Evolutionary conservation across 2,329 filamentous ascomycete species (phyloP).

Genomic region (Ascocoryne sarcoides): DNA sequence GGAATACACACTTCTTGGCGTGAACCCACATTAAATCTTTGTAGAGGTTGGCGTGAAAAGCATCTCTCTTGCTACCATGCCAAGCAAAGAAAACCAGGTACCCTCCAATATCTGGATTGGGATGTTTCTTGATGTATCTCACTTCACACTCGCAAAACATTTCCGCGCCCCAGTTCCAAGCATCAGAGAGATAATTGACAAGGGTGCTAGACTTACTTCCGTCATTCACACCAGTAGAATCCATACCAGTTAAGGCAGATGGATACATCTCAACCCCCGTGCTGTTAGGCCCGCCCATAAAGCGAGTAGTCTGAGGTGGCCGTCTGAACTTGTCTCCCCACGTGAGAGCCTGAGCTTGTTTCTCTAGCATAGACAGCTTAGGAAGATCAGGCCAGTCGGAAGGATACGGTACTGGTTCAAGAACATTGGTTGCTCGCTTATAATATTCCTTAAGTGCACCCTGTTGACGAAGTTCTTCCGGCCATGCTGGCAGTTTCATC

Average conservation of each 20-base stretch:
- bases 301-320: conserved; percentile 54
- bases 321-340: conserved; percentile 44
- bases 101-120: conserved; percentile 36
- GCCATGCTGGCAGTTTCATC: conserved; percentile 48
- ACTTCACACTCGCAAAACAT: conserved; percentile 64
- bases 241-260: conserved; percentile 52
- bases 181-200: conserved; percentile 59
- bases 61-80: conserved; percentile 49
- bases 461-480: conserved; percentile 42
- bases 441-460: conserved; percentile 45
- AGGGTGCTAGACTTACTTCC: conserved; percentile 58
- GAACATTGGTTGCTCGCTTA: conserved; percentile 42
- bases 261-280: conserved; percentile 56
- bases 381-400: conserved; percentile 45
- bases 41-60: conserved; percentile 45
- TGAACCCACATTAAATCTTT: conserved; percentile 59
- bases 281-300: conserved; percentile 50
- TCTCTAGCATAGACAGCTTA: conserved; percentile 49
- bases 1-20: conserved; percentile 55
- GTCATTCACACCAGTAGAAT: conserved; percentile 57
- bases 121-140: conserved; percentile 48
- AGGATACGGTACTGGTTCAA: conserved; percentile 52
- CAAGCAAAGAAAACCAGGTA: conserved; percentile 58
- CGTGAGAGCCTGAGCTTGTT: conserved; percentile 45
- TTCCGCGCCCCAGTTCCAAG: conserved; percentile 65